These are phyloP conservation scores for Gracilaria vermiculophylla DNA, from an alignment of 23 red algal species.

Conservation along the genomic window DNA sequence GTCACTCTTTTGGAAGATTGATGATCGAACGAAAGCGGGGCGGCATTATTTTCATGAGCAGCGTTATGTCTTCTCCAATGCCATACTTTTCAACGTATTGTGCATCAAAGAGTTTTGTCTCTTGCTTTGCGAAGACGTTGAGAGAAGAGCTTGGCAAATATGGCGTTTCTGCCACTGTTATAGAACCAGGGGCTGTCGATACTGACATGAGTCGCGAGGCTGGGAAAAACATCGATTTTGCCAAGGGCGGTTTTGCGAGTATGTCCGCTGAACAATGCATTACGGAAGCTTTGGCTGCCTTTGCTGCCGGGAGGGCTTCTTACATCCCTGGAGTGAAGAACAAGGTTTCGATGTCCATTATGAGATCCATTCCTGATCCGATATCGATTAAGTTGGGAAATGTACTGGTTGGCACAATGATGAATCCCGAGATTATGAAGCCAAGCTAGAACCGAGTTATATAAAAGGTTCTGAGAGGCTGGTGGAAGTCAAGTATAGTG, in stretches of 20 bases:
- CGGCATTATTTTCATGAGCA: constrained; percentile 43
- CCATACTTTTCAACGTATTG: constrained; percentile 34
- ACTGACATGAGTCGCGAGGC: constrained; percentile 9
- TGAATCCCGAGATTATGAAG: background rate
- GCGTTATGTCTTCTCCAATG: background rate
- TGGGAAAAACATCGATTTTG: background rate
- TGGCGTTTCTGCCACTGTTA: background rate
- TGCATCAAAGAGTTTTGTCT: constrained; percentile 39
- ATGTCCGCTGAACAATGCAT: constrained; percentile 1
- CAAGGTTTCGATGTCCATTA: background rate
- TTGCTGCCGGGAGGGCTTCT: background rate
- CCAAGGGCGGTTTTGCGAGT: background rate
- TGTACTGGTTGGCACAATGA: background rate
- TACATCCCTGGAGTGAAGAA: constrained; percentile 5
- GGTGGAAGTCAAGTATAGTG: too few species aligned
- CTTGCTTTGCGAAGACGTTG: background rate
- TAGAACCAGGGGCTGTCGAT: constrained; percentile 24
- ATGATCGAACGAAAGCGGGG: constrained; percentile 5
- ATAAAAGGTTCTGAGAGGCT: too few species aligned
- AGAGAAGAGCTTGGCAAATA: background rate
- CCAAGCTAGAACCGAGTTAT: background rate
- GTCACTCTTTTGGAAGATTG: background rate
- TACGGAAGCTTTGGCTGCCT: background rate
- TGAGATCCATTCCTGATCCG: background rate
- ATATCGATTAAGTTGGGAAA: background rate